Base-by-base conservation (phyloP, 208 protist genomes). In the Leishmania amazonensis region DNA sequence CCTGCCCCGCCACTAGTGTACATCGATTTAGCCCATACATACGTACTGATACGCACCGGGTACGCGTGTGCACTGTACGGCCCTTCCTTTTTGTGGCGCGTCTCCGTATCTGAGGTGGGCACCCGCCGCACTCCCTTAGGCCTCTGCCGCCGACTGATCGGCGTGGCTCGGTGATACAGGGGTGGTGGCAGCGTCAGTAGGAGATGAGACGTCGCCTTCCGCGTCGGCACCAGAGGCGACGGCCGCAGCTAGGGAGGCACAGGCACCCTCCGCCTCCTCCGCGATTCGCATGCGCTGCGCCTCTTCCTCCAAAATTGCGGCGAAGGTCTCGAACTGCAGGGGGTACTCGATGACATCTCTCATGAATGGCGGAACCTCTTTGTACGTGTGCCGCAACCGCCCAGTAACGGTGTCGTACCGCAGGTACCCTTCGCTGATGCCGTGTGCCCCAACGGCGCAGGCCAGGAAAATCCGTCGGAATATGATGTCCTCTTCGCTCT, bases 401-500 rank as follows among this genome's bases (percentile, higher is more conserved):
- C 64, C 83, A 40, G 57, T 83, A 81, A 65, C 83, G 70, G 75
- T 78, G 68, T 94, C 87, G 64, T 76, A 79, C 1, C 73, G 67
- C 35, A 92, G 75, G 51, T 89, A 81, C 21, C 82, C 86, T 35
- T 68, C 31, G 40, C 64, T 73, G 64, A 93, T 62, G 70, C 90
- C 77, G 71, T 97, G 91, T 28, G 85, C 80, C 82, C 95, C 81
- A 51, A 87, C 80, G 8, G 83, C 67, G 73, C 88, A 79, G 40
- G 88, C 94, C 15, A 95, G 78, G 60, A 80, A 45, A 28, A 95
- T 47, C 35, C 90, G 89, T 2, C 71, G 76, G 75, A 87, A 94
- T 8, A 79, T 80, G 45, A 95, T 94, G 57, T 90, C 85, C 83
- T 97, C 88, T 79, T 97, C 94, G 24, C 72, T 85, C 79, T 92